These are phyloP conservation scores for Trametes villosa DNA, from an alignment of 768 basidiomycete species.

Conservation along the genomic window DNA sequence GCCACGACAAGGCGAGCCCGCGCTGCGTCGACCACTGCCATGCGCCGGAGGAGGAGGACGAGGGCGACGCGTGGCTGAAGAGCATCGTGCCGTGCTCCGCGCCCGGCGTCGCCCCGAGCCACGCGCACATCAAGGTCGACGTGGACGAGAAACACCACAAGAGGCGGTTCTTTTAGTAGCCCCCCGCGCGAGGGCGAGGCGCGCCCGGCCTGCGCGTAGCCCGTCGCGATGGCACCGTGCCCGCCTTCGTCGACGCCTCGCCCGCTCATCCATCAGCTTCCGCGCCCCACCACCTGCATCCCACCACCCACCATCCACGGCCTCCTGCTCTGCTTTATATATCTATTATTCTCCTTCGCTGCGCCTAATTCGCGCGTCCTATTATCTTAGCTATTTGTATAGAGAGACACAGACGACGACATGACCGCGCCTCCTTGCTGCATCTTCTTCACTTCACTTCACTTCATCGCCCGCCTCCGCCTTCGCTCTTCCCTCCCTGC, in stretches of 20 bases:
- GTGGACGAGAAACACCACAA: slow-evolving; percentile 76
- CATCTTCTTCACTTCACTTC: neutral
- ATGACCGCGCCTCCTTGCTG: slow-evolving; percentile 30
- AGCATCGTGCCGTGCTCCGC: slow-evolving; percentile 69
- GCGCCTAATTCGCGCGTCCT: slow-evolving; percentile 22
- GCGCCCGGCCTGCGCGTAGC: neutral
- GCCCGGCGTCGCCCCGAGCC: slow-evolving; percentile 49
- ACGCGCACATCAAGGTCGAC: slow-evolving; percentile 75
- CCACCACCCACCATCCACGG: neutral
- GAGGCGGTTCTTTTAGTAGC: slow-evolving; percentile 69
- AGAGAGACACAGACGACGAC: slow-evolving; percentile 14
- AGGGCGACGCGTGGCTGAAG: slow-evolving; percentile 90
- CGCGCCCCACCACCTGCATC: neutral
- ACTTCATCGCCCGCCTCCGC: neutral
- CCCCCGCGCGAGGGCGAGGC: neutral
- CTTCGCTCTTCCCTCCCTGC: slow-evolving; percentile 3
- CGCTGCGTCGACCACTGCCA: slow-evolving; percentile 67
- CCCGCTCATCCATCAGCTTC: neutral
- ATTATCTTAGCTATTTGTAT: slow-evolving; percentile 27
- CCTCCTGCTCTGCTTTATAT: slow-evolving; percentile 21
- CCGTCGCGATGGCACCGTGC: neutral
- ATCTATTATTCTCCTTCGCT: slow-evolving; percentile 19
- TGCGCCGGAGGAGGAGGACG: slow-evolving; percentile 69
- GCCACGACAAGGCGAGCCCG: slow-evolving; percentile 47
- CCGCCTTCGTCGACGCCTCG: neutral